Evolutionary conservation across 441 rosid species (phyloP), one percentile per base, ranked within the genome.

Genomic region (Melastoma candidum): DNA sequence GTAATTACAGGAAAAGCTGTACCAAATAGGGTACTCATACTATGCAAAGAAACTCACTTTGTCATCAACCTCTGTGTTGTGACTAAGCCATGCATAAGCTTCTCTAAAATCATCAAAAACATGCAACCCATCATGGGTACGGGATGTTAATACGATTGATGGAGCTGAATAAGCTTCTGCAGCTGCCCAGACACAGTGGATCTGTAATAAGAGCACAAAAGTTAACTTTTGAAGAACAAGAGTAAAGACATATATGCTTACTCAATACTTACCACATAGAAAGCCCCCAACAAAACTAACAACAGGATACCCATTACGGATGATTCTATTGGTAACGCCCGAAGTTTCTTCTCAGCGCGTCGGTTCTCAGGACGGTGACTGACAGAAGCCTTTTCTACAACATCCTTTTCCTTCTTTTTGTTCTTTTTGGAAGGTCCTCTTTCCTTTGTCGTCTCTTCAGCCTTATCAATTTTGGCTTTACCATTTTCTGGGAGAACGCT

Each of bases 161-260:
- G 99, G 99, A 49, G 99, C 97, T 53, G 99, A 94, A 78, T 94
- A 94, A 63, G 99, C 99, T 83, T 94, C 97, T 46, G 99, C 97
- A 49, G 97, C 97, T 59, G 99, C 99, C 99, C 99, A 94, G 62
- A 94, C 96, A 67, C 89, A 94, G 73, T 94, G 99, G 57, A 87
- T 79, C 99, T 94, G 71, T 78, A 74, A 39, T 26, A 68, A 29
- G 36, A 7, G 36, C 7, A 29, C 36, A 29, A 29, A 29, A 2
- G 3, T 29, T 3, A 29, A 29, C 5, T 7, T 29, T 29, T 49
- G 8, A 3, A 44, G 11, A 49, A 26, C 13, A 17, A 4, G 13
- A 13, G 36, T 3, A 29, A 29, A 29, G 36, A 29, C 36, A 29
- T 29, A 29, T 29, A 29, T 29, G 7, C 7, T 29, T 29, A 29